phyloP scores from a whole-genome alignment of 2,329 filamentous ascomycete species.

The Magnaporthales sp. region DNA sequence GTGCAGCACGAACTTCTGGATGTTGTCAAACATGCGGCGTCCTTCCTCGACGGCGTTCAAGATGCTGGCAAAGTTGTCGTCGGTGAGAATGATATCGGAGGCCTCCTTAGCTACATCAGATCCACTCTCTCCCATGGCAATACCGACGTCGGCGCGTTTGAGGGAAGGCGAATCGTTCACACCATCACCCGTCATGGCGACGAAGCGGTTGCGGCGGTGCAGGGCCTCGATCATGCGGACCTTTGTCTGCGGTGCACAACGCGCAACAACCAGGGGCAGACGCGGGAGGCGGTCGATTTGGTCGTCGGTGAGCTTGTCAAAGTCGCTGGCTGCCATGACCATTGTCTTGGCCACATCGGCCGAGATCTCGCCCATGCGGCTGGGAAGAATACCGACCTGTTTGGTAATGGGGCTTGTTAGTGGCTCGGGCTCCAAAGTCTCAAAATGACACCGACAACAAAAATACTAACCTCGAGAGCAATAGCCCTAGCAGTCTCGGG shows the following conservation, averaged over 20 bases:
- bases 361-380: slow-evolving; percentile 31
- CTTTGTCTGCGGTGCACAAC: slow-evolving; percentile 54
- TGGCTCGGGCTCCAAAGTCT: background rate
- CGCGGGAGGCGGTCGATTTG: slow-evolving; percentile 49
- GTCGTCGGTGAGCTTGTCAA: slow-evolving; percentile 47
- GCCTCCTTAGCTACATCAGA: slow-evolving; percentile 57
- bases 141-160: slow-evolving; percentile 56
- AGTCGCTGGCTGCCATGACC: slow-evolving; percentile 48
- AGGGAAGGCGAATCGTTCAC: slow-evolving; percentile 60
- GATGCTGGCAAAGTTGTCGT: slow-evolving; percentile 54
- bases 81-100: slow-evolving; percentile 58
- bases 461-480: slow-evolving; percentile 32
- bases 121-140: slow-evolving; percentile 53
- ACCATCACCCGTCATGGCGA: slow-evolving; percentile 66
- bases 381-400: slow-evolving; percentile 2
- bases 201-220: slow-evolving; percentile 50
- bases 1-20: slow-evolving; percentile 58
- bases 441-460: background rate
- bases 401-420: background rate
- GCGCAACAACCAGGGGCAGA: slow-evolving; percentile 50
- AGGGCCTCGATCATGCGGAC: slow-evolving; percentile 62
- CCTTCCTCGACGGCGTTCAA: slow-evolving; percentile 16
- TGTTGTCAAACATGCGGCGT: slow-evolving; percentile 56
- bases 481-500: slow-evolving; percentile 51
- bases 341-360: slow-evolving; percentile 40